Base-by-base conservation (phyloP, 306 rosid genomes). In the Parietaria judaica region DNA sequence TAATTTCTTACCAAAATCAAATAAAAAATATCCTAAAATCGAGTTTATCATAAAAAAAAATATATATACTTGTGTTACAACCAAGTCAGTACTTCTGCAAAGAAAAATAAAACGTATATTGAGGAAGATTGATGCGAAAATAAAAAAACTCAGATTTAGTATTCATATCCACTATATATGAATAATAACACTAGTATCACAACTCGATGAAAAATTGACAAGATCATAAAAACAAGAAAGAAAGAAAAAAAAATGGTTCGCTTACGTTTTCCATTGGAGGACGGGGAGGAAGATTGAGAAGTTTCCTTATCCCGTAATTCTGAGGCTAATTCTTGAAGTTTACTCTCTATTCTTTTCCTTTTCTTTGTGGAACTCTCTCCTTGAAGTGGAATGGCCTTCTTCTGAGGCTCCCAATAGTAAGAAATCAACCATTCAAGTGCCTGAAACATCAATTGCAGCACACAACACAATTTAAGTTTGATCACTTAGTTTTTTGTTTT, bases 361-460 rank as follows among this genome's bases (percentile, higher is more conserved):
- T 75, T 72, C 35, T 64, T 60, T 36, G 72, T 73, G 66, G 68
- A 79, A 66, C 72, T 74, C 44, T 74, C 81, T 70, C 87, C 84
- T 57, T 82, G 90, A 79, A 86, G 84, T 65, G 99, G 95, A 74
- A 94, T 81, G 47, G 80, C 85, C 67, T 74, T 77, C 76, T 80
- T 81, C 72, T 94, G 99, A 76, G 97, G 97, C 51, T 82, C 95
- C 99, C 99, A 94, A 67, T 94, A 94, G 71, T 80, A 82, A 61
- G 77, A 79, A 76, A 82, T 81, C 82, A 94, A 83, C 99, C 99
- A 94, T 79, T 77, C 74, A 72, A 94, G 88, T 73, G 95, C 99
- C 99, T 94, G 78, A 66, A 74, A 74, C 69, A 70, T 65, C 63
- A 74, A 56, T 13, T 15, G 11, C 76, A 71, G 14, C 3, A 49